Conservation (phyloP, 306 rosid genomes). For the Rosa chinensis region DNA sequence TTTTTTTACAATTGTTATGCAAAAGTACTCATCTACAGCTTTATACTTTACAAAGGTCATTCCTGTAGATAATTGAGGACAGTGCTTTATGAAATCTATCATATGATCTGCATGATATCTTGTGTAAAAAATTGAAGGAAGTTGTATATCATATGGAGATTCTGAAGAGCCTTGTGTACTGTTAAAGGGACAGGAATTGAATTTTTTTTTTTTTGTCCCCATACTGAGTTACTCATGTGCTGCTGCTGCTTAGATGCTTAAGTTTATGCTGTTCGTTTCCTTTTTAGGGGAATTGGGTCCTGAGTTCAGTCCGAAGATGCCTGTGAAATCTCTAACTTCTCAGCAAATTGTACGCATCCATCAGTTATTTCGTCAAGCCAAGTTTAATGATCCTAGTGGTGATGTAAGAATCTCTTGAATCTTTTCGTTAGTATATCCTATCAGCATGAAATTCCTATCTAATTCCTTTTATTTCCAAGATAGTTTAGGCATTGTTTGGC, state of each 20-base stretch:
- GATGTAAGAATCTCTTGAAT: constrained; percentile 37
- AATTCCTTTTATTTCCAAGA: background rate
- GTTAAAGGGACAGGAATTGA: background rate
- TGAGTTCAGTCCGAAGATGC: constrained; percentile 67
- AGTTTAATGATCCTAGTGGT: constrained; percentile 96
- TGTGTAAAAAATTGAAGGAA: background rate
- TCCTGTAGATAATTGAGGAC: background rate
- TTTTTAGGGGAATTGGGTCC: constrained; percentile 91
- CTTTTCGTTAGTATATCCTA: background rate
- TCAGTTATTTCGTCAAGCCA: constrained; percentile 97
- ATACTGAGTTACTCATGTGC: background rate
- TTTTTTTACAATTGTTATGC: background rate
- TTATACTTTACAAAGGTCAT: background rate
- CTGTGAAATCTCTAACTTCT: constrained; percentile 76
- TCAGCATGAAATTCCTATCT: background rate
- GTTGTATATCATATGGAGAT: background rate
- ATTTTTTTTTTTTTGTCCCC: background rate
- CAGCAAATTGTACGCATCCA: constrained; percentile 93
- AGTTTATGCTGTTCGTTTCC: constrained; percentile 3
- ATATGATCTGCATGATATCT: background rate
- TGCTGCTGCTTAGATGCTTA: background rate
- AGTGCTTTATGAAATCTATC: background rate
- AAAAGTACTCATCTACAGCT: background rate
- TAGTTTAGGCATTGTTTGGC: constrained; percentile 23
- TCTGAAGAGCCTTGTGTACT: background rate